Percentiles rank a stretch among this genome's conserved stretches.
Conservation (phyloP, 768 basidiomycete species). For the Trametes cubensis region DNA sequence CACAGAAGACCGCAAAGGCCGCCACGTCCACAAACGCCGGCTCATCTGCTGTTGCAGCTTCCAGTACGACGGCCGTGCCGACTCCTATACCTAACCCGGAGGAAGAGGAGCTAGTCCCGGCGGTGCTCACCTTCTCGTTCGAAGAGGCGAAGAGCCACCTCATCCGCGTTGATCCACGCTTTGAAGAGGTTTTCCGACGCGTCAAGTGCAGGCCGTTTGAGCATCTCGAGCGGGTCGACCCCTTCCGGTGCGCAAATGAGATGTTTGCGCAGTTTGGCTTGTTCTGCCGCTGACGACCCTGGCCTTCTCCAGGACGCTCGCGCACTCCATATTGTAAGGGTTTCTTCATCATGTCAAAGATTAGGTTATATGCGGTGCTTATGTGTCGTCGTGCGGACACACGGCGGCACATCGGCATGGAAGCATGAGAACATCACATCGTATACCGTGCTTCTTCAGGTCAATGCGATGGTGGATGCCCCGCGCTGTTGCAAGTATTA, state of each 20-base stretch:
- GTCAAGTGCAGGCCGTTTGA: slow-evolving; percentile 79
- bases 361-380: neutral
- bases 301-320: slow-evolving; percentile 54
- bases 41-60: slow-evolving; percentile 2
- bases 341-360: neutral
- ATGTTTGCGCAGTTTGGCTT: neutral
- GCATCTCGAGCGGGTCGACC: slow-evolving; percentile 73
- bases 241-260: slow-evolving; percentile 61
- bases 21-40: neutral
- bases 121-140: slow-evolving; percentile 74
- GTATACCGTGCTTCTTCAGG: too few species aligned
- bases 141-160: slow-evolving; percentile 76
- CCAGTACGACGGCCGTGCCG: neutral
- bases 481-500: too few species aligned
- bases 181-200: slow-evolving; percentile 64
- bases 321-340: slow-evolving; percentile 66
- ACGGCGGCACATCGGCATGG: slow-evolving; percentile 11
- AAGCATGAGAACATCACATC: too few species aligned
- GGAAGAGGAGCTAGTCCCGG: slow-evolving; percentile 56
- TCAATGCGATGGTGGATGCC: too few species aligned
- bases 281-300: neutral
- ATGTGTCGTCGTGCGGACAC: neutral
- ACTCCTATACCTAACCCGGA: slow-evolving; percentile 1
- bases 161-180: slow-evolving; percentile 66
- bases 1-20: slow-evolving; percentile 13